Base-by-base conservation (phyloP, 106 monocot genomes). In the Xerophyta viscosa region DNA sequence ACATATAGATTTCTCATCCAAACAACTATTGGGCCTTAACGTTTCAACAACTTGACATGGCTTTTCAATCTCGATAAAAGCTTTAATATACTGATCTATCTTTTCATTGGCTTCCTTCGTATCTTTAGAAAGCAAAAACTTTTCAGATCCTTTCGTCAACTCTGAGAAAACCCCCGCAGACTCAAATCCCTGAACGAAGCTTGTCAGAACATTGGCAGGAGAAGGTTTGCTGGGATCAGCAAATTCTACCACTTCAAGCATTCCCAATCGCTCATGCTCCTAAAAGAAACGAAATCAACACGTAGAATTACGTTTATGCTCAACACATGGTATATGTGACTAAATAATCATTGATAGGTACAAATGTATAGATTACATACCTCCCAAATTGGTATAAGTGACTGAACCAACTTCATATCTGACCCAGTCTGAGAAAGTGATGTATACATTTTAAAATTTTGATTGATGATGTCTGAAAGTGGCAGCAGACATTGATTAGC, bases 301-400 rank as follows among this genome's bases (percentile, higher is more conserved):
- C n/a, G n/a, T n/a, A n/a, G n/a, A n/a, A n/a, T n/a, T n/a, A n/a
- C n/a, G n/a, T n/a, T n/a, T n/a, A n/a, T n/a, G n/a, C n/a, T n/a
- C n/a, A n/a, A n/a, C n/a, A n/a, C n/a, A n/a, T n/a, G n/a, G n/a
- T n/a, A n/a, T n/a, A n/a, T n/a, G n/a, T n/a, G n/a, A n/a, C 33
- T 36, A 36, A 36, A 36, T 6, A 11, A 36, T 6, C 17, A 27
- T 7, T 51, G 11, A 27, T 1, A 15, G 24, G 0, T 14, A 0
- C 24, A 51, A 25, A 51, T 26, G 11, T 4, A 51, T 26, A 27
- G 1, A 14, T 51, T 67, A 74, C 67, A 37, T 0, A 88, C 94
- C 81, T 89, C 88, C 94, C 94, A 96, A 63, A 96, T 89, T 51
- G 84, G 76, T 44, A 96, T 20, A 19, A 96, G 85, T 29, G 94